Evolutionary conservation across 345 rosid genomes (phyloP).

Genomic region (Physaria fendleri): DNA sequence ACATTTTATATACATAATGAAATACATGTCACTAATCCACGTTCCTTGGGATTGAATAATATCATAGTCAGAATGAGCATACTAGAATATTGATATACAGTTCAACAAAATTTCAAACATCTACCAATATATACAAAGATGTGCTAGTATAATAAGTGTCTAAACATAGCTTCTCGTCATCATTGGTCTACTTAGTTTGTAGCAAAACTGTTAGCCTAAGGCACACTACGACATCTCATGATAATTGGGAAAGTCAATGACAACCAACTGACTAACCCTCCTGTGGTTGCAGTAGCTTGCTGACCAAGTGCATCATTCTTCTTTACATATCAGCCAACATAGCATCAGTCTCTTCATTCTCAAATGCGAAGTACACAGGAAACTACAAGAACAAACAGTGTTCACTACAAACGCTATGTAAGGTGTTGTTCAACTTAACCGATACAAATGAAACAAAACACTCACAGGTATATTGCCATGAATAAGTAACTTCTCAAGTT

Average conservation of each 20-base stretch:
- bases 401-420: background rate
- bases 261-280: conserved; percentile 62
- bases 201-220: background rate
- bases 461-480: conserved; percentile 81
- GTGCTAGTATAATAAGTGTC: conserved; percentile 2
- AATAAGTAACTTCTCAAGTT: conserved; percentile 68
- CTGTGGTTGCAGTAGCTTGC: conserved; percentile 91
- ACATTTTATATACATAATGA: conserved; percentile 1
- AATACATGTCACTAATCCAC: background rate
- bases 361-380: conserved; percentile 96
- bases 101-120: background rate
- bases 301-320: conserved; percentile 82
- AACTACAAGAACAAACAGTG: conserved; percentile 58
- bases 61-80: background rate
- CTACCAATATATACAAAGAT: background rate
- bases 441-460: conserved; percentile 14
- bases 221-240: background rate
- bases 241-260: background rate
- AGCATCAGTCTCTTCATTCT: conserved; percentile 69
- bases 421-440: background rate
- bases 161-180: background rate
- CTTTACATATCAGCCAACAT: conserved; percentile 80
- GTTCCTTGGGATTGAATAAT: background rate
- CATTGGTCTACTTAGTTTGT: background rate
- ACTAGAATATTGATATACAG: background rate